Percentiles rank a stretch among this genome's conserved stretches.
Conservation (phyloP, 179 eudicot genomes). For the Silene noctiflora region DNA sequence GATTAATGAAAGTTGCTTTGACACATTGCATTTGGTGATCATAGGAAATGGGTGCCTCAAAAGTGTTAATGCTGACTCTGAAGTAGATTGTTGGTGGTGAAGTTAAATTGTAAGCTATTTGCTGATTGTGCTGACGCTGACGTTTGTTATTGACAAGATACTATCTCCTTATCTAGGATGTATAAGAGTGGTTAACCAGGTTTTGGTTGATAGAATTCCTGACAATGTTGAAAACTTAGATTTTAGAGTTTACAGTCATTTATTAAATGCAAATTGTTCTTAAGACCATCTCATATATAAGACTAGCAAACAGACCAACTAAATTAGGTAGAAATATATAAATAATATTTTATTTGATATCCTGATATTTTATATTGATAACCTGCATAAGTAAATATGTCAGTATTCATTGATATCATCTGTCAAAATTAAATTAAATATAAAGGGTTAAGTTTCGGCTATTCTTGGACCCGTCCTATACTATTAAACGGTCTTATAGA, state of each 20-base stretch:
- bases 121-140: background rate
- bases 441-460: too few species aligned
- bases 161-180: background rate
- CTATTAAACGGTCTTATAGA: too few species aligned
- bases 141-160: background rate
- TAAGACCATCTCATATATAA: too few species aligned
- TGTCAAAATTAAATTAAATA: too few species aligned
- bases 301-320: too few species aligned
- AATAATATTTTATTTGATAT: too few species aligned
- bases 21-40: conserved; percentile 3
- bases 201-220: background rate
- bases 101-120: background rate
- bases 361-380: too few species aligned
- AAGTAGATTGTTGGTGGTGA: background rate
- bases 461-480: too few species aligned
- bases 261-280: too few species aligned
- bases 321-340: too few species aligned
- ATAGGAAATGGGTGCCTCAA: background rate
- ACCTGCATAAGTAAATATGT: too few species aligned
- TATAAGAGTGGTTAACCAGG: background rate
- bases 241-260: background rate
- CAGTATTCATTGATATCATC: too few species aligned
- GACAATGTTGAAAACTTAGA: background rate
- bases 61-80: background rate
- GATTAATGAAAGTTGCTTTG: background rate